Base-by-base conservation (phyloP, 352 stramenopile genomes). In the Phytopythium vexans region DNA sequence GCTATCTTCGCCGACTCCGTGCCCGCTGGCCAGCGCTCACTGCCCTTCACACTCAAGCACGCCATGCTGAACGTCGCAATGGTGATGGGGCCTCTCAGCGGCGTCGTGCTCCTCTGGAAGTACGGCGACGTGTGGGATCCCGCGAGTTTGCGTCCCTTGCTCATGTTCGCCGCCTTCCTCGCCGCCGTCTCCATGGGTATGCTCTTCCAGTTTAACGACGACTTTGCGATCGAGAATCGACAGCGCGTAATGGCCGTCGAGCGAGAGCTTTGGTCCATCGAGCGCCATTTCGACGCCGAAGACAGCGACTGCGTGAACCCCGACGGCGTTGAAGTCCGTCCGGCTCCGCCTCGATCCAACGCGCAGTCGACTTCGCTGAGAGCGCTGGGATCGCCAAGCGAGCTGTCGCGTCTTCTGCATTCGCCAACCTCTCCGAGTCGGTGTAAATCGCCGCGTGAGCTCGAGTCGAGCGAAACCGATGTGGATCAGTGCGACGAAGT, bases 1-100 rank as follows among this genome's bases (percentile, higher is more conserved):
- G 87, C 89, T 2, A 57, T 96, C 0, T 94, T 96, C 46, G 83
- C 85, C 7, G 88, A 96, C 56, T 95, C 85, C 0, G 72, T 95
- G 33, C 76, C 77, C 7, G 42, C 73, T 2, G 80, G 82, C 0
- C 65, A 88, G 54, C 64, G 88, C 34, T 92, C 79, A 2, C 62
- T 78, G 8, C 86, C 80, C 14, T 95, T 95, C 64, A 95, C 71
- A 12, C 54, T 90, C 42, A 87, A 89, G 54, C 72, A 86, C 52
- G 61, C 82, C 14, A 64, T 93, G 34, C 68, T 71, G 27, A 88
- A 89, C 51, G 35, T 61, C 0, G 68, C 77, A 34, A 56, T 76
- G 1, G 64, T 86, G 11, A 53, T 80, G 9, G 82, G 85, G 0
- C 85, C 85, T 1, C n/a, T 77, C 4, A 68, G 71, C 15, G 76